phyloP scores from a whole-genome alignment of 192 early-diverging fungal genomes.

The Entomortierella lignicola region DNA sequence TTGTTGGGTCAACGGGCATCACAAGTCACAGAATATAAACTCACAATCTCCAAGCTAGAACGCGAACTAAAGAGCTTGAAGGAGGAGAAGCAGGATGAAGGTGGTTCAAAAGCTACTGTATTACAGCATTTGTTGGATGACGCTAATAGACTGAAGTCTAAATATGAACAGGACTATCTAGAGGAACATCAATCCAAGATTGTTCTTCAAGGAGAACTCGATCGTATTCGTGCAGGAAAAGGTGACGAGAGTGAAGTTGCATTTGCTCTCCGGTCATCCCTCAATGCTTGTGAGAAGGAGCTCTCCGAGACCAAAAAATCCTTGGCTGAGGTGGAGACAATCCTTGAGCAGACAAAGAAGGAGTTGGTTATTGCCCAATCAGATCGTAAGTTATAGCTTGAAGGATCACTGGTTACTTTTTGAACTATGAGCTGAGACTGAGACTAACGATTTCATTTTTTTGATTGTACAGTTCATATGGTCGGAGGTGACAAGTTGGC shows the following conservation, averaged over 20 bases:
- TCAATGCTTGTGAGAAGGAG: slow-evolving; percentile 49
- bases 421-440: no score
- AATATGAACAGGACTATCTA: slow-evolving; percentile 73
- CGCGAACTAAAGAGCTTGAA: slow-evolving; percentile 51
- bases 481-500: slow-evolving; percentile 29
- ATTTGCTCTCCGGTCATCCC: slow-evolving; percentile 23
- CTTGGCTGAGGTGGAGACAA: slow-evolving; percentile 37
- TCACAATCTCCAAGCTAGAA: slow-evolving; percentile 26
- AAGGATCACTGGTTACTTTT: not conserved
- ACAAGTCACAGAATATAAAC: slow-evolving; percentile 37
- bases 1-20: slow-evolving; percentile 45
- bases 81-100: slow-evolving; percentile 43
- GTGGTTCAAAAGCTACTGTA: slow-evolving; percentile 52
- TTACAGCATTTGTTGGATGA: slow-evolving; percentile 74
- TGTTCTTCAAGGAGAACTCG: slow-evolving; percentile 51
- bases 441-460: not conserved
- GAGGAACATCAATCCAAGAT: slow-evolving; percentile 64
- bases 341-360: slow-evolving; percentile 49
- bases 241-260: slow-evolving; percentile 34
- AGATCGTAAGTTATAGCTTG: slow-evolving; percentile 41
- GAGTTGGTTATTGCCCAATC: slow-evolving; percentile 44
- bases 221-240: slow-evolving; percentile 39
- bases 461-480: slow-evolving; percentile 23
- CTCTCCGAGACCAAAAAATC: slow-evolving; percentile 37
- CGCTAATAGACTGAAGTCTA: slow-evolving; percentile 65